Evolutionary conservation across 106 monocot species (phyloP), one percentile per base, ranked within the genome.

Genomic region (Platanthera guangdongensis): DNA sequence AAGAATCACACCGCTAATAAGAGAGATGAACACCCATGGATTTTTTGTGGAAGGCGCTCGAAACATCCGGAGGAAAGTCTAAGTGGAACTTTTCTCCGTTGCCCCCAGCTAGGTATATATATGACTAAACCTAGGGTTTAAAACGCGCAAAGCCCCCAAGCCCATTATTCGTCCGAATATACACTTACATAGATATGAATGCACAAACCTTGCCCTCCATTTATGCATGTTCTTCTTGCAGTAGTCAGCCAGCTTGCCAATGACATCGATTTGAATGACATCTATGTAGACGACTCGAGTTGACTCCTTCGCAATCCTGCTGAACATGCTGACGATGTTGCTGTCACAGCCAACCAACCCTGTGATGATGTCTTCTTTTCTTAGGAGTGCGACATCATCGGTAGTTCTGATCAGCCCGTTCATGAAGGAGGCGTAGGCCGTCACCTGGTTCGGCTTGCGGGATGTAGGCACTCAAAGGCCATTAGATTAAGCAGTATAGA

Each of bases 161-260:
- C n/a, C n/a, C n/a, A n/a, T n/a, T n/a, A n/a, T n/a, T n/a, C n/a
- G n/a, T n/a, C n/a, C n/a, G n/a, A n/a, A n/a, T n/a, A n/a, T n/a
- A n/a, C n/a, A n/a, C n/a, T n/a, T n/a, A n/a, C n/a, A n/a, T n/a
- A 87, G 83, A 82, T 91, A 88, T 46, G 72, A 78, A 30, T 88
- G 83, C 76, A 82, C 77, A 50, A 88, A 75, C 14, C 16, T 88
- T 6, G 90, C 90, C 6, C 73, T 68, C 86, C 81, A 89, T 4
- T 68, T 79, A 65, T 74, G 81, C 81, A 82, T 85, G 78, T 78
- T 74, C 22, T 62, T 71, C 59, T 79, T 52, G 74, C 83, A 92
- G 47, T 92, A 84, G 28, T 50, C 49, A 47, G 89, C 89, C 52
- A 92, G 48, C 62, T 78, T 18, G 50, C 81, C 84, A n/a, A 85